Base-by-base conservation (phyloP, 768 basidiomycete genomes). In the Dentipellis fragilis region DNA sequence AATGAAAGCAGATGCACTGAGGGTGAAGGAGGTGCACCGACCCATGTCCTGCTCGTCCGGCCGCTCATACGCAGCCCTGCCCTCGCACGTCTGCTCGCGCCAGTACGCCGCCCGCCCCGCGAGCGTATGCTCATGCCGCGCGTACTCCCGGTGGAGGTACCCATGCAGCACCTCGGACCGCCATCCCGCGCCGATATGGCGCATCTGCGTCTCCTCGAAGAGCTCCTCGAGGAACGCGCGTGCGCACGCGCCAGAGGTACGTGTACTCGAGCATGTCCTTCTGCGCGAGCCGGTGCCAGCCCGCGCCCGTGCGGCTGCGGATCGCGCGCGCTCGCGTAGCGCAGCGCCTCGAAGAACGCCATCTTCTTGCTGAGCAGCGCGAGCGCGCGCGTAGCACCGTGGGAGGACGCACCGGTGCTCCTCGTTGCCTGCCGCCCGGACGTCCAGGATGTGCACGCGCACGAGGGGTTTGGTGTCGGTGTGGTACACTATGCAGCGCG, bases 351-450 rank as follows among this genome's bases (percentile, higher is more conserved):
- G 54, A 34, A 37, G 34, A 42, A 60, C n/a, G 54, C 40, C 3
- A 60, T 34, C 1, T 49, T 29, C 4, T 60, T 60, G 48, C 59
- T 58, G 21, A 58, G 23, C 22, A 60, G 39, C 46, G 52, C 54
- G n/a, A 60, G 47, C 11, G 59, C 21, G 48, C 14, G 59, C 59
- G 23, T 60, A 60, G 46, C 17, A 49, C 42, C 54, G 40, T 11
- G 59, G 59, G 45, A 58, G 37, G 7, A 37, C 38, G 47, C 59
- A 60, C 17, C 17, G 12, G 45, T 35, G 54, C 2, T 45, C 4
- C 14, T 3, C 40, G 14, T 9, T 42, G 40, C 40, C 40, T 14
- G 14, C 40, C 19, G 8, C 17, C 22, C 29, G 19, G 1, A 16
- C 9, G 42, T 45, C 42, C 14, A 45, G 42, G 22, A 49, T 35